Base-by-base conservation (phyloP, 495 filamentous ascomycete genomes). In the Penicillium parvum region DNA sequence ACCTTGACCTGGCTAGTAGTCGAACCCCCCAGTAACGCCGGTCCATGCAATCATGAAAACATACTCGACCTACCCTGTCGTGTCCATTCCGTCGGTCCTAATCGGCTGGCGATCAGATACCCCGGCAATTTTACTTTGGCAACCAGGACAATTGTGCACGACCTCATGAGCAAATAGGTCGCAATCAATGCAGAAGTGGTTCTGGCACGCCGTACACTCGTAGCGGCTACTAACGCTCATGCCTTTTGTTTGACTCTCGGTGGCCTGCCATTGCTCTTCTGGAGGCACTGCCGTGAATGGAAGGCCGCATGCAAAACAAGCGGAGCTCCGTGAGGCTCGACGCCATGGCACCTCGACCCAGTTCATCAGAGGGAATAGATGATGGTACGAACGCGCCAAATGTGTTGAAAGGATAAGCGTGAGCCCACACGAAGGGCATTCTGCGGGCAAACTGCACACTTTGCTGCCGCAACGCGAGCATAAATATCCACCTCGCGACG, bases 351-450 rank as follows among this genome's bases (percentile, higher is more conserved):
- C 90, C 60, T 90, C 90, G 11, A 78, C 75, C 90, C 90, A 98
- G 57, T 91, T 94, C 6, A 78, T 74, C 14, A 98, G 70, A 1
- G 94, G 92, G 57, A 97, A 97, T 2, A 98, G 73, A 61, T 98
- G 92, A 61, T 97, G 92, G 62, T 97, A 98, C 7, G 86, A 92
- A 5, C 92, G 74, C 12, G 92, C 92, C 23, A 98, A 71, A 69
- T 98, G 92, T 1, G 94, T 98, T n/a, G 86, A 92, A 1, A 96
- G 75, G 39, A 97, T 91, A 18, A 97, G 74, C n/a, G 90, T 96
- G 15, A 98, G 78, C 5, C 86, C 82, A 61, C 92, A 98, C 5
- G 83, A 81, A 10, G 92, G 90, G 55, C 92, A 98, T 58, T 92
- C 86, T 21, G 85, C 79, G n/a, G 92, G 92, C 26, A 98, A 74